Evolutionary conservation across 176 grass and related monocot species (phyloP).

Genomic region (Triticum urartu): DNA sequence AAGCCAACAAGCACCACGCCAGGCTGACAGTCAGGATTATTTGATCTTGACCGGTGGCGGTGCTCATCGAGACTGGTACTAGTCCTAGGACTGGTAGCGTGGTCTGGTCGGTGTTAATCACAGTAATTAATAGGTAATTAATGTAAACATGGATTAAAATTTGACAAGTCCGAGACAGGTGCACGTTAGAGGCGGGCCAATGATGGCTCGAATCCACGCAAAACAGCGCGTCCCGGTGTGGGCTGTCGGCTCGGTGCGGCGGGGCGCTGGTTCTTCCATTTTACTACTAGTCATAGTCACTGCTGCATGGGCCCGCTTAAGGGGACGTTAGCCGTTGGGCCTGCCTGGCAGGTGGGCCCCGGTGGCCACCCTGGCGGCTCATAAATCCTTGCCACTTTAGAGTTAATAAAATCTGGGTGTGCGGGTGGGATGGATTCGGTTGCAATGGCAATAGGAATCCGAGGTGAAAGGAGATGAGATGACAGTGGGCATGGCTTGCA

Average conservation of each 20-base stretch:
- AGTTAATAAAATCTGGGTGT: neutral
- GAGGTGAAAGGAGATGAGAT: neutral
- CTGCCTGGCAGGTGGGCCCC: conserved; percentile 1
- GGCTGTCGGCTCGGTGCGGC: conserved; percentile 14
- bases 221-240: conserved; percentile 16
- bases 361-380: neutral
- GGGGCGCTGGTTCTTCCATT: neutral
- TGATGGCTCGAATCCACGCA: neutral
- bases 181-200: neutral
- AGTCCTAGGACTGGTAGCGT: no score
- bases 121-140: neutral
- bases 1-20: neutral
- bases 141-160: neutral
- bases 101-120: neutral
- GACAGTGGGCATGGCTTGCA: conserved; percentile 2
- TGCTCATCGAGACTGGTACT: neutral
- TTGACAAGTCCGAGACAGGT: neutral
- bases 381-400: neutral
- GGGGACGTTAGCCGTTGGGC: neutral
- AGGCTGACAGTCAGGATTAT: neutral
- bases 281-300: neutral
- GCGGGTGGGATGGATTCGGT: neutral
- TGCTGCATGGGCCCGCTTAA: neutral
- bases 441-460: neutral
- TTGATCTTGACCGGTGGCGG: neutral